Evolutionary conservation across 2,329 filamentous ascomycete genomes (phyloP).

Genomic region (Alternaria sp.): DNA sequence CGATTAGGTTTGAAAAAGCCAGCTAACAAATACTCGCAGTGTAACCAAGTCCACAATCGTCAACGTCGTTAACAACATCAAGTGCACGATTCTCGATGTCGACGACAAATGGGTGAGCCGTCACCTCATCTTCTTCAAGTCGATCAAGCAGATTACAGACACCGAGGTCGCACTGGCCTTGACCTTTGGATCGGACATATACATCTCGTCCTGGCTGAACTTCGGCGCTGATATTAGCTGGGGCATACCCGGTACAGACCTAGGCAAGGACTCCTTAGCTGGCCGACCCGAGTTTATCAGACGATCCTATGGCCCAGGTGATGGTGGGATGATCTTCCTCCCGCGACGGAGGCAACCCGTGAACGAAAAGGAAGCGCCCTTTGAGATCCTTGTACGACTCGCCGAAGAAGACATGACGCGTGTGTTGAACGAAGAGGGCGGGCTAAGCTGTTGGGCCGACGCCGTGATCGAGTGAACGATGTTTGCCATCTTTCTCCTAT

Average conservation of each 20-base stretch:
- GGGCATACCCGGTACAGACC: constrained; percentile 47
- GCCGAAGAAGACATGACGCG: constrained; percentile 47
- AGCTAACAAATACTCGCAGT: constrained; percentile 34
- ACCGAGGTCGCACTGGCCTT: constrained; percentile 43
- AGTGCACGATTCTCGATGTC: constrained; percentile 39
- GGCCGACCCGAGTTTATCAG: constrained; percentile 48
- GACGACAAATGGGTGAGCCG: constrained; percentile 44
- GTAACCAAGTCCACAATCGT: constrained; percentile 45
- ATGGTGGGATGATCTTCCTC: constrained; percentile 50
- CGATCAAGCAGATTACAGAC: constrained; percentile 40
- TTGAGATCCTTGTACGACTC: constrained; percentile 48
- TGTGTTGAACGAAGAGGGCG: constrained; percentile 40
- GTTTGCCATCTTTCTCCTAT: neutral
- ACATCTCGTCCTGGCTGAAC: constrained; percentile 50
- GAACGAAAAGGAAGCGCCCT: constrained; percentile 42
- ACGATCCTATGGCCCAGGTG: constrained; percentile 39
- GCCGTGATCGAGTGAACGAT: constrained; percentile 33
- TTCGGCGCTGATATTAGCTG: constrained; percentile 45
- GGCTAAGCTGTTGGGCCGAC: constrained; percentile 42
- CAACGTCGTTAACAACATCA: constrained; percentile 38
- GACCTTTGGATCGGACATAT: constrained; percentile 45
- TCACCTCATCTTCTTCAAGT: constrained; percentile 45
- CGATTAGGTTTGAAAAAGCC: constrained; percentile 6
- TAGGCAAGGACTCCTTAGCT: constrained; percentile 31
- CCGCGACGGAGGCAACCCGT: constrained; percentile 37